Base-by-base conservation (phyloP, 345 rosid species). In the Gossypium thurberi region DNA sequence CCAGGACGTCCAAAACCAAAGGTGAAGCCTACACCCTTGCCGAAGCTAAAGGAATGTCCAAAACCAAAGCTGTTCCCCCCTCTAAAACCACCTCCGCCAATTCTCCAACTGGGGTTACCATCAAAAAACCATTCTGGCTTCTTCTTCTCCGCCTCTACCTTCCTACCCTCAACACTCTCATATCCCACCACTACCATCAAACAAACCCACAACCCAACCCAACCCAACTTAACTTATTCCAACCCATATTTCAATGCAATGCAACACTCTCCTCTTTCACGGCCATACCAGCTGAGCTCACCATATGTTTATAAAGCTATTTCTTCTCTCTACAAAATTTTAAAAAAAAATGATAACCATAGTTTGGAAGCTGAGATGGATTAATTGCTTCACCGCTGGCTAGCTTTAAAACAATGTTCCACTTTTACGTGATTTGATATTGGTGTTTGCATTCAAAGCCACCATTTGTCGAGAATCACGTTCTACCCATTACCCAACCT, bases 1-100 rank as follows among this genome's bases (percentile, higher is more conserved):
- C 2, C 42, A 59, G 64, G 64, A 25, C 64, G 8, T 13, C 64
- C 64, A 14, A 43, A 64, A 40, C 68, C 48, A 63, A 63, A 63
- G 2, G 15, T 40, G 67, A 40, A 63, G 14, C 48, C 67, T 14
- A 40, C 15, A 40, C 67, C 67, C 25, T 63, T 63, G 3, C 67
- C 48, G 14, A 63, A 63, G 48, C 48, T 63, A 63, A 63, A 63
- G 8, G 67, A 63, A 63, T 63, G 48, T 63, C 67, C 50, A 63
- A 63, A 63, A 10, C 67, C 44, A 10, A 37, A 33, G 21, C 46
- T 17, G 20, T 62, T 62, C 18, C 67, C 67, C 17, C 67, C 25
- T 17, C 21, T 62, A 37, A n/a, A 37, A 17, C 67, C 67, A 62
- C 48, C 63, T 1, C 60, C 65, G 0, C 66, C 23, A 9, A 10